Evolutionary conservation across 129 eudicot genomes (phyloP).

Genomic region (Centella asiatica): DNA sequence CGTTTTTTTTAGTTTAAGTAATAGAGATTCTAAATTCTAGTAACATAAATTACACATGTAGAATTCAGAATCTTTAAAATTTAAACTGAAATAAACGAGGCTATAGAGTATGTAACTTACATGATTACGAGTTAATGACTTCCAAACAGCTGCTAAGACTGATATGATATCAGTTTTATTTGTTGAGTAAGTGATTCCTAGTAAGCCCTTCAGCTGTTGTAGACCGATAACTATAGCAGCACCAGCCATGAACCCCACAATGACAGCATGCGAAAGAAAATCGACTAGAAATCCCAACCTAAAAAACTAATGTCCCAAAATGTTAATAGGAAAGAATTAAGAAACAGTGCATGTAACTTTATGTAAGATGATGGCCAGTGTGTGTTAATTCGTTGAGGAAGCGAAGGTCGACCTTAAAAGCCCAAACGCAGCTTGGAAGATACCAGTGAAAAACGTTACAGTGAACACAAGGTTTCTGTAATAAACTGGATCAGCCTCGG

Average conservation of each 20-base stretch:
- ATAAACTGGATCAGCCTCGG: slow-evolving; percentile 40
- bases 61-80: background rate
- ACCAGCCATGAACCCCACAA: slow-evolving; percentile 60
- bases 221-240: slow-evolving; percentile 49
- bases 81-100: background rate
- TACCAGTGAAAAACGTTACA: slow-evolving; percentile 71
- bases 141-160: slow-evolving; percentile 45
- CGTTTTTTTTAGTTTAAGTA: too few relatives aligned
- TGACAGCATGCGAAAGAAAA: slow-evolving; percentile 52
- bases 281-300: slow-evolving; percentile 59
- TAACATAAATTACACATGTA: too few relatives aligned
- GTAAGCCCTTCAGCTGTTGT: slow-evolving; percentile 54
- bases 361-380: too few relatives aligned
- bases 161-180: slow-evolving; percentile 46
- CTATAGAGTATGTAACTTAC: slow-evolving; percentile 25
- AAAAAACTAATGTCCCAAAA: too few relatives aligned
- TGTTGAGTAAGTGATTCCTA: slow-evolving; percentile 41
- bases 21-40: too few relatives aligned
- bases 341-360: background rate
- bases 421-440: slow-evolving; percentile 66
- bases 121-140: slow-evolving; percentile 35
- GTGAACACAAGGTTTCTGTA: slow-evolving; percentile 68
- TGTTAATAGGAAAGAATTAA: too few relatives aligned
- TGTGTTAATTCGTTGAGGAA: background rate
- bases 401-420: slow-evolving; percentile 46